Evolutionary conservation across 768 basidiomycete genomes (phyloP).

Genomic region (Boletus reticuloceps): DNA sequence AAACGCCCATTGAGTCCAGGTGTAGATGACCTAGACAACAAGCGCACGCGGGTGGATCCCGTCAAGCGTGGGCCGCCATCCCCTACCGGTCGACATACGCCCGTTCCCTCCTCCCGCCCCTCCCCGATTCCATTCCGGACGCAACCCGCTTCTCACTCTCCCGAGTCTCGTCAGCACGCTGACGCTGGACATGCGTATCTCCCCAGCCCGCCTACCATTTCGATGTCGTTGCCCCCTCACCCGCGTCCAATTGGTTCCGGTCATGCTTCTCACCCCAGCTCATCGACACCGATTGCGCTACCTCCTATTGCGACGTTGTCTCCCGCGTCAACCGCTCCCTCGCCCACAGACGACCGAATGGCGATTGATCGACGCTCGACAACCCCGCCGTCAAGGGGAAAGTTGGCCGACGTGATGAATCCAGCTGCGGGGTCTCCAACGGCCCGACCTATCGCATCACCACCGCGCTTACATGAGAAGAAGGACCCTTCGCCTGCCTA

Average conservation of each 20-base stretch:
- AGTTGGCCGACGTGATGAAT: slow-evolving; percentile 52
- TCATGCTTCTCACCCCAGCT: slow-evolving; percentile 37
- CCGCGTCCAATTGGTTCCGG: slow-evolving; percentile 67
- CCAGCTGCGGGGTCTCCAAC: slow-evolving; percentile 49
- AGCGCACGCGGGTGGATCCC: slow-evolving; percentile 62
- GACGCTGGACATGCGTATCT: slow-evolving; percentile 37
- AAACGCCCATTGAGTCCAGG: slow-evolving; percentile 72
- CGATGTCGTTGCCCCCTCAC: slow-evolving; percentile 67
- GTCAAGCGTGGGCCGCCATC: slow-evolving; percentile 53
- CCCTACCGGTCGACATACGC: slow-evolving; percentile 51
- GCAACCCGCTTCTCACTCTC: slow-evolving; percentile 67
- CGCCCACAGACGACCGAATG: slow-evolving; percentile 44
- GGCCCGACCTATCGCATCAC: slow-evolving; percentile 53
- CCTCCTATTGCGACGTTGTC: slow-evolving; percentile 73
- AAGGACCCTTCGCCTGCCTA: slow-evolving; percentile 29
- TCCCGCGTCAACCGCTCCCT: slow-evolving; percentile 55
- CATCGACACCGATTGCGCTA: slow-evolving; percentile 47
- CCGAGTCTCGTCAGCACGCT: slow-evolving; percentile 53
- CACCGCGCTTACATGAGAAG: slow-evolving; percentile 40
- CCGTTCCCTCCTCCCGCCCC: slow-evolving; percentile 58
- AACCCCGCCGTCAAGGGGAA: slow-evolving; percentile 51
- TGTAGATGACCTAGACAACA: slow-evolving; percentile 57
- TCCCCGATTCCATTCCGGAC: slow-evolving; percentile 75
- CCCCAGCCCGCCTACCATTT: slow-evolving; percentile 51
- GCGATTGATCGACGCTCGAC: slow-evolving; percentile 39